Evolutionary conservation across 139 green algal species (phyloP), one percentile per base, ranked within the genome.

Genomic region (Chlorella sp.): DNA sequence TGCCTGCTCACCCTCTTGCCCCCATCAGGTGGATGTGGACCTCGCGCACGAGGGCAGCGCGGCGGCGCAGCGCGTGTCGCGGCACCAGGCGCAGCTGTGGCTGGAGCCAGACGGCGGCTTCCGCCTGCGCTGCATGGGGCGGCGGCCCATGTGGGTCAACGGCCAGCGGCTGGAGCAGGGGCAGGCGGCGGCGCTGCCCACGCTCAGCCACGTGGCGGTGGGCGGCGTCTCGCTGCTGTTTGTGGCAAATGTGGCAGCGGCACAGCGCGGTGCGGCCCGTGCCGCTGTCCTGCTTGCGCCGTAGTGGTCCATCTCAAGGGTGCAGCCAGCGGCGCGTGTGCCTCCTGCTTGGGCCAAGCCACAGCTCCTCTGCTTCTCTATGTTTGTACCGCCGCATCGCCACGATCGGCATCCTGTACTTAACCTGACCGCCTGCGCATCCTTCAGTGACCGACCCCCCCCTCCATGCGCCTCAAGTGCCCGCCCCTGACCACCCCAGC

Each of bases 81-180:
- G 91, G 26, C 86, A 87, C 73, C 89, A 93, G 68, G 84, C 83
- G 34, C 86, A 81, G 68, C 62, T 90, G 36, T 74, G 62, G 23
- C 68, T 95, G 63, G 88, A 94, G 63, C 34, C 84, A 34, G 91
- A 93, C 34, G 90, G 90, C 23, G 80, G 90, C 25, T 95, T 93
- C 74, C 81, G 85, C 81, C 88, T 96, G 74, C 39, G 84, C 44
- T 85, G 84, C 87, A 68, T 63, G 26, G 91, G 91, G 17, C 85
- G 86, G 21, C 69, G 88, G 25, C 7, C 17, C 2, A 47, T 93
- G 74, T 34, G 30, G 16, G 90, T 93, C 18, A 90, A 93, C 70
- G 90, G 90, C 26, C 17, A 6, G 21, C 62, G 83, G 73, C 71
- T 94, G 62, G 25, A 70, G 23, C 74, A 30, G 4, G 88, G 87